Conservation (phyloP, 2,329 filamentous ascomycete genomes). For the Colletotrichum australisinense region DNA sequence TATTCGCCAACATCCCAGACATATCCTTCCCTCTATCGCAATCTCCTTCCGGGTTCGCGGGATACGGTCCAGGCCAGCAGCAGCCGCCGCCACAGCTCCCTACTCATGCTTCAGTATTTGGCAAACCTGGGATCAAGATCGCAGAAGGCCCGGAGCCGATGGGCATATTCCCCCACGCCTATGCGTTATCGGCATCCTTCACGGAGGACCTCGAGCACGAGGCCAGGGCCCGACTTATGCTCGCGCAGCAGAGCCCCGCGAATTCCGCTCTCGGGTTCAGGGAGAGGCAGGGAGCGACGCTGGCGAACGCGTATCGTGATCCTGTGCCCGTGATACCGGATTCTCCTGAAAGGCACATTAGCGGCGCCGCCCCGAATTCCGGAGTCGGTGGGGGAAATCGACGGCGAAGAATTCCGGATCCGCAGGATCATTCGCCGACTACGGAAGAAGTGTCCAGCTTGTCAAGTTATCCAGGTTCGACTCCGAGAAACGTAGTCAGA, state of each 20-base stretch:
- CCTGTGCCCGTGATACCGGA: neutral
- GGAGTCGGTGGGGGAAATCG: neutral
- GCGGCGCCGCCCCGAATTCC: neutral
- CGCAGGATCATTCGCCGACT: neutral
- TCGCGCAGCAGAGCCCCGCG: neutral
- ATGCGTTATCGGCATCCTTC: neutral
- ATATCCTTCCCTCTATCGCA: neutral
- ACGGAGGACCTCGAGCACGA: neutral
- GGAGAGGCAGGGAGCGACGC: neutral
- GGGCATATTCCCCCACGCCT: constrained; percentile 5
- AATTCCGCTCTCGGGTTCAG: neutral
- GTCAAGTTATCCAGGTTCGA: too few relatives aligned
- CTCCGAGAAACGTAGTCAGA: too few relatives aligned
- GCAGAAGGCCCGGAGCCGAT: neutral
- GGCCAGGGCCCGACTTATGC: neutral
- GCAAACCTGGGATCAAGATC: neutral
- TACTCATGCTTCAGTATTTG: neutral
- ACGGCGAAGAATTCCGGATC: neutral
- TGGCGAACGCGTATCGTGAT: neutral
- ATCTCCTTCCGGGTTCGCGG: neutral
- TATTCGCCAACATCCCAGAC: neutral
- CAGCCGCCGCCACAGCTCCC: neutral
- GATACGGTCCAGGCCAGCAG: too few relatives aligned
- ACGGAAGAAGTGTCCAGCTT: neutral
- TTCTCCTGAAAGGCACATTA: neutral